phyloP scores from a whole-genome alignment of 2,329 filamentous ascomycete genomes.

The Teratosphaeria pseudoeucalypti region DNA sequence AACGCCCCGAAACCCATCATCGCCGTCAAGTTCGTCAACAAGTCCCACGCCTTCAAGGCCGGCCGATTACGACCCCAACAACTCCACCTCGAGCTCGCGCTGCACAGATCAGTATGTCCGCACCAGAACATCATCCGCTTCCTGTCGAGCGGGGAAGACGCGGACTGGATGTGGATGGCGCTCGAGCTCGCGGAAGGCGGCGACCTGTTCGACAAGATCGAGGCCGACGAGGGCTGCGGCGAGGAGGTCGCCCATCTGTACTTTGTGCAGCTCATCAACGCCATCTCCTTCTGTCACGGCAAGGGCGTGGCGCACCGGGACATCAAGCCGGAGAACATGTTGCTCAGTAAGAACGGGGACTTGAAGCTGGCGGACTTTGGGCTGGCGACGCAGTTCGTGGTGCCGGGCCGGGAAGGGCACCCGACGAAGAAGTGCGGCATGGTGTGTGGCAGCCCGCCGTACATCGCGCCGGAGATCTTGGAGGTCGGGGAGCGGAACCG shows the following conservation, averaged over 20 bases:
- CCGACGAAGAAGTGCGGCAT: conserved; percentile 72
- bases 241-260: conserved; percentile 95
- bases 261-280: conserved; percentile 82
- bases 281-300: conserved; percentile 89
- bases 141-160: conserved; percentile 77
- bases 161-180: conserved; percentile 88
- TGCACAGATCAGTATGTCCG: conserved; percentile 71
- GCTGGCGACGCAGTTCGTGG: conserved; percentile 84
- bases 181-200: conserved; percentile 96
- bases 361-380: conserved; percentile 96
- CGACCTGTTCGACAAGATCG: conserved; percentile 98
- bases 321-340: conserved; percentile 76
- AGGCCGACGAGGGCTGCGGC: conserved; percentile 89
- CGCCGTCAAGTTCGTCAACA: conserved; percentile 97
- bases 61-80: conserved; percentile 84
- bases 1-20: conserved; percentile 65
- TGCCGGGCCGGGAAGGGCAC: conserved; percentile 42
- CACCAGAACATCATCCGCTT: conserved; percentile 93
- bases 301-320: conserved; percentile 85
- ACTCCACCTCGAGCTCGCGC: conserved; percentile 78
- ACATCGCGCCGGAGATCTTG: conserved; percentile 89
- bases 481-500: conserved; percentile 37
- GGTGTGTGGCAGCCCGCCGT: conserved; percentile 90
- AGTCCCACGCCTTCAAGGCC: conserved; percentile 81
- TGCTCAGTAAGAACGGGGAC: conserved; percentile 73